These are phyloP conservation scores for Garcia nutans DNA, from an alignment of 345 rosid species.

Conservation along the genomic window DNA sequence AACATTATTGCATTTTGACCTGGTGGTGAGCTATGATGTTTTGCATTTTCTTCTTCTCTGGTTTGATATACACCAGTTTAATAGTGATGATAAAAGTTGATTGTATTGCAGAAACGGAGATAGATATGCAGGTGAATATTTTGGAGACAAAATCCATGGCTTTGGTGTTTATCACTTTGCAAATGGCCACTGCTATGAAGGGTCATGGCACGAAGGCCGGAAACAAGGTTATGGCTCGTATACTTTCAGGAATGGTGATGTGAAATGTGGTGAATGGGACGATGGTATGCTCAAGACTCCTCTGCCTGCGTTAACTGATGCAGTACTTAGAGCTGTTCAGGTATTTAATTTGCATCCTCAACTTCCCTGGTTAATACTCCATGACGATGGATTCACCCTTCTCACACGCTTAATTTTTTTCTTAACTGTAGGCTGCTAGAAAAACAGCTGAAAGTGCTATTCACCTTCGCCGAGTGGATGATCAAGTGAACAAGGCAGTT, in stretches of 20 bases:
- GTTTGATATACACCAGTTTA: background rate
- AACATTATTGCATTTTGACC: background rate
- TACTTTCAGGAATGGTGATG: constrained; percentile 65
- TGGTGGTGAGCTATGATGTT: background rate
- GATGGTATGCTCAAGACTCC: constrained; percentile 53
- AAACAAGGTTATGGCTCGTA: constrained; percentile 91
- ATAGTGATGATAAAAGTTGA: constrained; percentile 12
- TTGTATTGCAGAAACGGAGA: constrained; percentile 76
- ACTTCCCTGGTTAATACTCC: background rate
- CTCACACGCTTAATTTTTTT: background rate
- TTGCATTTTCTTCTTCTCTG: background rate
- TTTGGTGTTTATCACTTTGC: constrained; percentile 87
- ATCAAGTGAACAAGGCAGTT: constrained; percentile 67
- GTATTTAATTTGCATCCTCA: constrained; percentile 30
- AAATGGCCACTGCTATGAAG: constrained; percentile 88
- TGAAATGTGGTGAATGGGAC: constrained; percentile 79
- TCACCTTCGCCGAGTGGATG: constrained; percentile 59
- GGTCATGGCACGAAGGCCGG: constrained; percentile 96
- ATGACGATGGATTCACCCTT: background rate
- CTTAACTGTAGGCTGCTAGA: constrained; percentile 61
- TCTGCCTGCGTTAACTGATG: constrained; percentile 38
- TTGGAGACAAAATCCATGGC: constrained; percentile 90
- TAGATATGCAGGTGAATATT: constrained; percentile 87
- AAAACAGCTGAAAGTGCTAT: constrained; percentile 71
- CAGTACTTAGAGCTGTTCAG: constrained; percentile 64